Evolutionary conservation across 169 alveolate species (phyloP).

Genomic region (Besnoitia besnoiti): DNA sequence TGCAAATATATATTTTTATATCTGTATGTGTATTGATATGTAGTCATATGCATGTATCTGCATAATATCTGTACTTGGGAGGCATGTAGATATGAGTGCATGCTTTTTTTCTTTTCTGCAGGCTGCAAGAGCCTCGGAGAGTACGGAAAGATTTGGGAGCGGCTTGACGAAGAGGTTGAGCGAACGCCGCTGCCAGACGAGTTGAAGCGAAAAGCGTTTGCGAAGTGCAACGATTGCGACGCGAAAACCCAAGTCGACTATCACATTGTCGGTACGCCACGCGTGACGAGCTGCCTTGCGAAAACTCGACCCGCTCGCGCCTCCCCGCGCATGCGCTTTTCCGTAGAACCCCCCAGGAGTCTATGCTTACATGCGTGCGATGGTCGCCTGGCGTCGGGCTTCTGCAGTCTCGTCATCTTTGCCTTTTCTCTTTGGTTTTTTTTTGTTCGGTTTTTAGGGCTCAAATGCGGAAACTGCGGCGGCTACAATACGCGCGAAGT

Average conservation of each 20-base stretch:
- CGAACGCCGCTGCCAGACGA: conserved; percentile 52
- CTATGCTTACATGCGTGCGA: too few relatives aligned
- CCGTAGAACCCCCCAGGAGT: too few relatives aligned
- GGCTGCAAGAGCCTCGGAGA: conserved; percentile 57
- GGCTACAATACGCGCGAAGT: conserved; percentile 28
- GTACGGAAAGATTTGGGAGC: conserved; percentile 42
- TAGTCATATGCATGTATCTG: neutral
- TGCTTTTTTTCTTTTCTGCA: neutral
- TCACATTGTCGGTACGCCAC: conserved; percentile 44
- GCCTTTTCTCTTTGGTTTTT: neutral
- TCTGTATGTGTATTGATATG: neutral
- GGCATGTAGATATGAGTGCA: neutral
- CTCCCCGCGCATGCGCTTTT: too few relatives aligned
- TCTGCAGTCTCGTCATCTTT: too few relatives aligned
- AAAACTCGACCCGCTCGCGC: too few relatives aligned
- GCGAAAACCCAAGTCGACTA: conserved; percentile 37
- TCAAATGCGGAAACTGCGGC: conserved; percentile 17
- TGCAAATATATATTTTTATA: neutral
- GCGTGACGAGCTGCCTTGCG: too few relatives aligned
- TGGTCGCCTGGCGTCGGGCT: too few relatives aligned
- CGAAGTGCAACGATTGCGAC: conserved; percentile 52
- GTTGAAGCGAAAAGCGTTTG: conserved; percentile 21
- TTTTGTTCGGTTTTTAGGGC: neutral
- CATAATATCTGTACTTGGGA: neutral
- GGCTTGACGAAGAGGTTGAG: conserved; percentile 48